A percentile compares a stretch with the other conserved stretches of the same genome.
phyloP scores from a whole-genome alignment of 768 basidiomycete genomes.

The Daedaleopsis sinensis region DNA sequence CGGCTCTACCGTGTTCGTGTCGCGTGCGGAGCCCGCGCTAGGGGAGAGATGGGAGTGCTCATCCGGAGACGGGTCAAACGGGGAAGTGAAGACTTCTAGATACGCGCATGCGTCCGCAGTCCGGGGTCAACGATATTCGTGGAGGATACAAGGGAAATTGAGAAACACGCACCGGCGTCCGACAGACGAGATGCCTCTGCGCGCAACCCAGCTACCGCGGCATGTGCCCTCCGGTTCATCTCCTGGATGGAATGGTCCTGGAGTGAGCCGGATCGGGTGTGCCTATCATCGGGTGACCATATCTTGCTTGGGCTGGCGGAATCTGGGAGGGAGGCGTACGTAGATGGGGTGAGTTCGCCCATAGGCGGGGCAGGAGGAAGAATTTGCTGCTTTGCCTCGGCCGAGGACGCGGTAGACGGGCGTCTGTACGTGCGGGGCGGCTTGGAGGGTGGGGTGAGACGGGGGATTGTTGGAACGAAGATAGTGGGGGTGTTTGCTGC shows the following conservation, averaged over 20 bases:
- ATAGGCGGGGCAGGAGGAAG: conserved; percentile 37
- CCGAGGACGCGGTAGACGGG: conserved; percentile 48
- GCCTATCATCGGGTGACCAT: background rate
- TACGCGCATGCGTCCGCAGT: background rate
- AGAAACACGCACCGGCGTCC: conserved; percentile 24
- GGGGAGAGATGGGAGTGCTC: conserved; percentile 20
- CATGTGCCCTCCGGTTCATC: conserved; percentile 29
- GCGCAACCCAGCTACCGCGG: conserved; percentile 29
- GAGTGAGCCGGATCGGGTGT: background rate
- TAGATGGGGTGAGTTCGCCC: conserved; percentile 19
- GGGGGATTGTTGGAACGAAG: conserved; percentile 35
- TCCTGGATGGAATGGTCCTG: conserved; percentile 25
- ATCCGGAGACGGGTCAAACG: conserved; percentile 34
- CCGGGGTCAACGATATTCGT: background rate
- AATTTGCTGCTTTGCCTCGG: conserved; percentile 41
- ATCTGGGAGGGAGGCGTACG: conserved; percentile 14
- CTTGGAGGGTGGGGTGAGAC: conserved; percentile 33
- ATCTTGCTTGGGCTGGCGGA: background rate
- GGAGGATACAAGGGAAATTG: background rate
- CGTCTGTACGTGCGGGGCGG: conserved; percentile 35
- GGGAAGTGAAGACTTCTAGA: conserved; percentile 26
- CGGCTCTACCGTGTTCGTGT: conserved; percentile 25
- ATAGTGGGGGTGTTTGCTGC: conserved; percentile 21
- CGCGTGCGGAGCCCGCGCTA: conserved; percentile 15
- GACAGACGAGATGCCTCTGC: conserved; percentile 30